These are phyloP conservation scores for Solanum phureja DNA, from an alignment of 257 asterid genomes.

Conservation along the genomic window DNA sequence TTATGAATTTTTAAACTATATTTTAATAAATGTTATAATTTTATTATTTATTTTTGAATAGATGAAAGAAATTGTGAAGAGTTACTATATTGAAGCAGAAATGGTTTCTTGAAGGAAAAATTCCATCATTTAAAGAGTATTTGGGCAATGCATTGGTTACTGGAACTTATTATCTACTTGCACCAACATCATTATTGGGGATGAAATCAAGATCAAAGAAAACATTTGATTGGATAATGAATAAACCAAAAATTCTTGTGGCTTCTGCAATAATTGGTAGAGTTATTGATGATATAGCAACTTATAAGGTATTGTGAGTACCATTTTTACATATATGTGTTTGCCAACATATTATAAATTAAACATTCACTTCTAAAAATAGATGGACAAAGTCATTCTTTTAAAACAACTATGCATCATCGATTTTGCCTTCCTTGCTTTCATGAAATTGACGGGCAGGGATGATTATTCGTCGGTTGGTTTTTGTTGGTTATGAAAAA, in stretches of 20 bases:
- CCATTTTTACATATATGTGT: not conserved
- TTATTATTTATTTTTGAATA: not conserved
- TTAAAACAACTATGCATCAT: too few species aligned
- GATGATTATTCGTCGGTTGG: too few species aligned
- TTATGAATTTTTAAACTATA: not conserved
- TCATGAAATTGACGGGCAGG: too few species aligned
- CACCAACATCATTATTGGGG: constrained; percentile 31
- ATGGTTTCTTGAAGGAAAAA: constrained; percentile 36
- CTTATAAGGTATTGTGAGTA: constrained; percentile 17
- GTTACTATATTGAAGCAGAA: constrained; percentile 26
- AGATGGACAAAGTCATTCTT: too few species aligned
- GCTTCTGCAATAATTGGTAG: constrained; percentile 11
- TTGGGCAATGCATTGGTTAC: constrained; percentile 25
- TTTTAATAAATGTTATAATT: not conserved
- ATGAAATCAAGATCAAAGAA: not conserved
- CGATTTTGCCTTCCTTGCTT: too few species aligned
- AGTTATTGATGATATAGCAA: constrained; percentile 27
- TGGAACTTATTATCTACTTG: constrained; percentile 23
- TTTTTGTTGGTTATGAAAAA: too few species aligned
- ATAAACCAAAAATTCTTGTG: not conserved
- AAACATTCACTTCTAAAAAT: too few species aligned
- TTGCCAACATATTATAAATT: not conserved
- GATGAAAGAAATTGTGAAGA: not conserved
- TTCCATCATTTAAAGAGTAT: constrained; percentile 40
- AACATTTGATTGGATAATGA: constrained; percentile 2